Conservation (phyloP, 2,329 filamentous ascomycete species). For the Metarhizium humberi region DNA sequence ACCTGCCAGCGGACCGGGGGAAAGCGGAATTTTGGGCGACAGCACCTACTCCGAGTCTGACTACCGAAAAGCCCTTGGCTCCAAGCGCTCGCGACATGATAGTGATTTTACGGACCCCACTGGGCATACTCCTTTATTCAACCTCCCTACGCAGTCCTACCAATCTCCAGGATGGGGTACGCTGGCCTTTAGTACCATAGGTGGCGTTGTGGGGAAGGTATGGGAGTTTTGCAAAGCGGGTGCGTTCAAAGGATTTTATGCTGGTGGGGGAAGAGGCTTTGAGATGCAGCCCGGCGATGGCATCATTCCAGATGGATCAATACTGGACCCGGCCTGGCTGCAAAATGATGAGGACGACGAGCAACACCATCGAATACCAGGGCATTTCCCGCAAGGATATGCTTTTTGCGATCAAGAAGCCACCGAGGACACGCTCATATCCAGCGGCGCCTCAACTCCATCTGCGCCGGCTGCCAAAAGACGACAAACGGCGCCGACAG, state of each 20-base stretch:
- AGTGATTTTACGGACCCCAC: conserved; percentile 23
- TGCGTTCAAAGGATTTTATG: conserved; percentile 76
- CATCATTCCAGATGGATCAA: conserved; percentile 9
- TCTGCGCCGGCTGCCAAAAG: conserved; percentile 40
- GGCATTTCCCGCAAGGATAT: conserved; percentile 23
- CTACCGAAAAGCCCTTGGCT: conserved; percentile 43
- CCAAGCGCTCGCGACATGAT: conserved; percentile 31
- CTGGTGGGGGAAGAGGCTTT: conserved; percentile 71
- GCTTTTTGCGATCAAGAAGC: conserved; percentile 7
- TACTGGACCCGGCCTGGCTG: conserved; percentile 3
- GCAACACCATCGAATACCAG: conserved; percentile 16
- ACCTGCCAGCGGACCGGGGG: conserved; percentile 24
- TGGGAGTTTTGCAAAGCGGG: conserved; percentile 73
- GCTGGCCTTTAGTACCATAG: conserved; percentile 52
- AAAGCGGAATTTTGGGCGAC: conserved; percentile 34
- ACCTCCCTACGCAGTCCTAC: conserved; percentile 19
- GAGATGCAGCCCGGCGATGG: conserved; percentile 31
- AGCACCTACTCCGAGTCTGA: conserved; percentile 49
- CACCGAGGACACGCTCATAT: conserved; percentile 18
- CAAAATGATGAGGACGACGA: conserved; percentile 12
- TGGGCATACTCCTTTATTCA: conserved; percentile 23
- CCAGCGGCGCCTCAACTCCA: conserved; percentile 30
- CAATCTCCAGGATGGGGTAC: conserved; percentile 41
- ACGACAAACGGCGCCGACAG: conserved; percentile 41
- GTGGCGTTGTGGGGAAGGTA: conserved; percentile 64